Evolutionary conservation across 129 eudicot genomes (phyloP).

Genomic region (Artemisia argyi): DNA sequence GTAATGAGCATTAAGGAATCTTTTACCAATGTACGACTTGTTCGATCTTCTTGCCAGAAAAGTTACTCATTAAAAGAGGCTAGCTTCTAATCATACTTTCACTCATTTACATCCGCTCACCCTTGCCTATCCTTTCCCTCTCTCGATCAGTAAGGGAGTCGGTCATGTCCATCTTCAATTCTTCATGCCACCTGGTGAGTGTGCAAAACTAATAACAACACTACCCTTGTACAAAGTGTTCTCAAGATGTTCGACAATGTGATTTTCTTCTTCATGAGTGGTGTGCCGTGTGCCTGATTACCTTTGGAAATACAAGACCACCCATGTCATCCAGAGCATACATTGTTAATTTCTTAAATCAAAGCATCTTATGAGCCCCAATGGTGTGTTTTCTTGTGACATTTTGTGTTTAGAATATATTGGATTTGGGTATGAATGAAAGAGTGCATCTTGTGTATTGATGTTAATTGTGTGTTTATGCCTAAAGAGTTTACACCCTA

Average conservation of each 20-base stretch:
- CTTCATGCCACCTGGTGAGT: no score
- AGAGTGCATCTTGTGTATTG: no score
- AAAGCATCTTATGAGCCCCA: not conserved
- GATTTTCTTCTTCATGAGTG: no score
- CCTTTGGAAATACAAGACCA: not conserved
- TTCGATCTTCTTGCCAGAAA: not conserved
- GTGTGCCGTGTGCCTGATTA: not conserved
- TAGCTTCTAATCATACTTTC: no score
- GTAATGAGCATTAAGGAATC: not conserved
- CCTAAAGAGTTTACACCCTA: no score
- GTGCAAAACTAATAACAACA: no score
- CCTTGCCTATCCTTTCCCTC: not conserved
- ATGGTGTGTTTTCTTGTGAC: not conserved
- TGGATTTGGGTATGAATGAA: not conserved
- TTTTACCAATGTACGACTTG: not conserved
- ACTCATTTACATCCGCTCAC: not conserved
- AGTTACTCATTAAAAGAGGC: no score
- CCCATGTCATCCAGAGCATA: slow-evolving; percentile 11
- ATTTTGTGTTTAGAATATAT: not conserved
- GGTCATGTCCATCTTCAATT: no score
- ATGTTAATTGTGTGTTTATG: slow-evolving; percentile 11
- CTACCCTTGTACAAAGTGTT: no score
- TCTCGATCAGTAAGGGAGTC: not conserved
- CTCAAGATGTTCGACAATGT: no score
- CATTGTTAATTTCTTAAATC: not conserved